phyloP scores from a whole-genome alignment of 2,329 filamentous ascomycete genomes.

The Annulohypoxylon truncatum region DNA sequence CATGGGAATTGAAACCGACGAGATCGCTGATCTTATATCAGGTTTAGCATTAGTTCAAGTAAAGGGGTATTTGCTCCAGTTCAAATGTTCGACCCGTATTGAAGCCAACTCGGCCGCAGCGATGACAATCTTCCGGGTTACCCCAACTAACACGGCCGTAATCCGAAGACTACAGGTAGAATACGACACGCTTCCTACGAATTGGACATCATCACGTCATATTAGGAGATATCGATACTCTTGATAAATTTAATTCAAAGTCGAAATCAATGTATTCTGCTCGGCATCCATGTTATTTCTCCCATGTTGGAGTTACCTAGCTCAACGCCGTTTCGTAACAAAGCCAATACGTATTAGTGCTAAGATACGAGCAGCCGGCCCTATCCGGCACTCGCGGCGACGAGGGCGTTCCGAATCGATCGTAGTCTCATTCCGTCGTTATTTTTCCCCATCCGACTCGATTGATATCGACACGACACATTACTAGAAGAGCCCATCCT shows the following conservation, averaged over 20 bases:
- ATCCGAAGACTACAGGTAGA: neutral
- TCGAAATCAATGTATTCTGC: neutral
- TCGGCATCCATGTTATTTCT: neutral
- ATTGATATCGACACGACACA: neutral
- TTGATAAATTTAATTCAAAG: neutral
- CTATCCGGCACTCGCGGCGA: neutral
- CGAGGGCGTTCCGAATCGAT: neutral
- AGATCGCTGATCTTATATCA: no score
- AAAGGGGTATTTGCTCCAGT: neutral
- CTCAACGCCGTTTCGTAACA: neutral
- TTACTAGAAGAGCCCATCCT: neutral
- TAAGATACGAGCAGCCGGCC: neutral
- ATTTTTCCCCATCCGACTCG: conserved; percentile 8
- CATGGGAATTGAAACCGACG: no score
- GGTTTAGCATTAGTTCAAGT: neutral
- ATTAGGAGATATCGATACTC: neutral
- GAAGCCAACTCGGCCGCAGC: neutral
- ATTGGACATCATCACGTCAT: neutral
- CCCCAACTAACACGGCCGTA: neutral
- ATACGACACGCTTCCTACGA: neutral
- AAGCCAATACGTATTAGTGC: neutral
- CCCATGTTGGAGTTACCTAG: neutral
- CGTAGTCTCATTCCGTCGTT: conserved; percentile 25
- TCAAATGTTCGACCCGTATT: no score
- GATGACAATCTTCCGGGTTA: neutral